Conservation (phyloP, 768 basidiomycete genomes). For the Tephrocybe rancida region DNA sequence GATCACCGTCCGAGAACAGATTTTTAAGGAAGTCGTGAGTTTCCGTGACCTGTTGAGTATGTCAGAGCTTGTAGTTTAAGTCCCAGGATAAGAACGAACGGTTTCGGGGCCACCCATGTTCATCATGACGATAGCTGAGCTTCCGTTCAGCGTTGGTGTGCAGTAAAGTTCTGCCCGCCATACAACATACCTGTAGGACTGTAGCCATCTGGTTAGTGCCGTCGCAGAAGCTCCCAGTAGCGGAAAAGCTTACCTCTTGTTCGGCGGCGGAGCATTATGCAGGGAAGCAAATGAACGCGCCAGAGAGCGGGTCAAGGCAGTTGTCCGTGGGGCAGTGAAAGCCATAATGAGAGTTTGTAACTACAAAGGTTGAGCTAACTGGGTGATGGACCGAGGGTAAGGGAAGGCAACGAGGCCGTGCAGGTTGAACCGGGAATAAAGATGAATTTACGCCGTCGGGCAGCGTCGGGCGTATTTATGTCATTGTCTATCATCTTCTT, state of each 20-base stretch:
- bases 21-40: conserved; percentile 92
- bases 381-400: conserved; percentile 20
- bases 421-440: conserved; percentile 3
- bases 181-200: conserved; percentile 63
- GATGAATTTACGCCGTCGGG: neutral
- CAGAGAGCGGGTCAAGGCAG: conserved; percentile 23
- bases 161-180: neutral
- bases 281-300: conserved; percentile 48
- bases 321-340: conserved; percentile 18
- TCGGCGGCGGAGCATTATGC: conserved; percentile 35
- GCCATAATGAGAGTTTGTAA: conserved; percentile 14
- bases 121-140: conserved; percentile 86
- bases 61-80: conserved; percentile 8
- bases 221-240: conserved; percentile 17
- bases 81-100: conserved; percentile 43
- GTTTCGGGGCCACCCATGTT: conserved; percentile 99
- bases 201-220: conserved; percentile 4
- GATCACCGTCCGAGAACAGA: conserved; percentile 89
- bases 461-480: no score
- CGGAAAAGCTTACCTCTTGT: conserved; percentile 42
- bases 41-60: conserved; percentile 73
- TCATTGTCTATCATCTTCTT: neutral
- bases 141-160: conserved; percentile 18
- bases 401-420: conserved; percentile 8
- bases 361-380: conserved; percentile 8